These are phyloP conservation scores for Podila verticillata DNA, from an alignment of 192 early-diverging fungal genomes.

Conservation along the genomic window DNA sequence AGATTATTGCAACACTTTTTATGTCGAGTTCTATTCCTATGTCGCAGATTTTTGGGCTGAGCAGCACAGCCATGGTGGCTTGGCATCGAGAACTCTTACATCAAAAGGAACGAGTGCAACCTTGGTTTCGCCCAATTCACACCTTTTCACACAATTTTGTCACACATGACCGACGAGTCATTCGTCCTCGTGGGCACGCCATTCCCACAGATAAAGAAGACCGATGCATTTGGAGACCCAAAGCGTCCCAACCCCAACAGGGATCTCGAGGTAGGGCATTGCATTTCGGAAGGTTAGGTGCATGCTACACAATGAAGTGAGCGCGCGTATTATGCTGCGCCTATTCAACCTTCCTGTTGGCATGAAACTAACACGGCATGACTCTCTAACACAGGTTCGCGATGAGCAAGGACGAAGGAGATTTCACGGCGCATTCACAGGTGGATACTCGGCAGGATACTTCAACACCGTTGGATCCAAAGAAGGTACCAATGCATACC, in stretches of 20 bases:
- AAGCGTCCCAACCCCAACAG: conserved; percentile 19
- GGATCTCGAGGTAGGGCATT: conserved; percentile 32
- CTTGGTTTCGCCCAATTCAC: neutral
- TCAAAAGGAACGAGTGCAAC: too few species aligned
- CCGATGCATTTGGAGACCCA: conserved; percentile 19
- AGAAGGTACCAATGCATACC: conserved; percentile 70
- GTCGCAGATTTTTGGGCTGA: too few species aligned
- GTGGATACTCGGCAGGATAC: conserved; percentile 95
- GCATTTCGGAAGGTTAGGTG: neutral
- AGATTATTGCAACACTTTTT: neutral
- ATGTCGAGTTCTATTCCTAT: too few species aligned
- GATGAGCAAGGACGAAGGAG: conserved; percentile 80
- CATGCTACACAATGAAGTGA: too few species aligned
- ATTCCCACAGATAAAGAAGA: conserved; percentile 29
- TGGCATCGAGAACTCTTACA: too few species aligned
- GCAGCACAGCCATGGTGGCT: too few species aligned
- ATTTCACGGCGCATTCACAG: conserved; percentile 93
- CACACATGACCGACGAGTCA: conserved; percentile 11
- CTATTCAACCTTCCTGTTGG: neutral
- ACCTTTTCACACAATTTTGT: neutral
- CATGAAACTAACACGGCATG: neutral
- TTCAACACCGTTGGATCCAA: conserved; percentile 96
- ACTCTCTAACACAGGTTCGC: conserved; percentile 32
- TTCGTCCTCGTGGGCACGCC: conserved; percentile 34
- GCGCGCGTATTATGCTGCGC: neutral